phyloP scores from a whole-genome alignment of 75 land plant genomes.

The Selaginella moellendorffii region DNA sequence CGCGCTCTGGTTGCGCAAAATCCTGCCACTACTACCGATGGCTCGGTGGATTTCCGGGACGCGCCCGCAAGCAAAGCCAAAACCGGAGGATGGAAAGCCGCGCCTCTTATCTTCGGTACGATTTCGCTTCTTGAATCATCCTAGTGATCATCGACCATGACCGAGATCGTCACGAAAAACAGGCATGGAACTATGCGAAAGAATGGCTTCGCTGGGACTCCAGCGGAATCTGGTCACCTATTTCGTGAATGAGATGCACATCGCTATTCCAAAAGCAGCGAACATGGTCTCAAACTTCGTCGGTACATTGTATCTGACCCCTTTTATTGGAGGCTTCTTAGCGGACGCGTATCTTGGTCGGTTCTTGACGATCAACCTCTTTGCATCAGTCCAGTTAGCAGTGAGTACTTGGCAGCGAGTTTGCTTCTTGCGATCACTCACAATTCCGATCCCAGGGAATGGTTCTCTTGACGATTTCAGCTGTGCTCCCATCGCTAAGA shows the following conservation, averaged over 20 bases:
- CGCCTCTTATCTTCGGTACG: conserved; percentile 18
- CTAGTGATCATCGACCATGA: not conserved
- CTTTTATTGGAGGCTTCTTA: conserved; percentile 71
- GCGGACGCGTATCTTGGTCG: conserved; percentile 81
- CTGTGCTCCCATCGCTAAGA: conserved; percentile 45
- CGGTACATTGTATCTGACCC: conserved; percentile 52
- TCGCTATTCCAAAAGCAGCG: conserved; percentile 47
- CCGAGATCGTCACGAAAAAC: conserved; percentile 5
- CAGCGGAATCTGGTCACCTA: conserved; percentile 62
- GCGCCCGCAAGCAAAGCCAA: conserved; percentile 9
- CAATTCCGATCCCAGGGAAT: conserved; percentile 32
- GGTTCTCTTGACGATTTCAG: conserved; percentile 38
- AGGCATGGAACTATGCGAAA: conserved; percentile 76
- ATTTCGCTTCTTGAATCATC: not conserved
- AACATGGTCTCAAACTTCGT: conserved; percentile 61
- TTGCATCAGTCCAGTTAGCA: conserved; percentile 48
- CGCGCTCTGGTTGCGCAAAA: too few relatives aligned
- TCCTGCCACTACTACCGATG: too few relatives aligned
- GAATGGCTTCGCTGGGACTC: conserved; percentile 56
- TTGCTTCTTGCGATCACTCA: too few relatives aligned
- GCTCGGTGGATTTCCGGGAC: conserved; percentile 3
- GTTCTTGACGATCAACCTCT: conserved; percentile 44
- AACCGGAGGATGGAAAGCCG: conserved; percentile 25
- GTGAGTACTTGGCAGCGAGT: too few relatives aligned
- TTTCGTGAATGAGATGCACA: conserved; percentile 48